These are phyloP conservation scores for Gymnopilus junonius DNA, from an alignment of 768 basidiomycete species.

Conservation along the genomic window DNA sequence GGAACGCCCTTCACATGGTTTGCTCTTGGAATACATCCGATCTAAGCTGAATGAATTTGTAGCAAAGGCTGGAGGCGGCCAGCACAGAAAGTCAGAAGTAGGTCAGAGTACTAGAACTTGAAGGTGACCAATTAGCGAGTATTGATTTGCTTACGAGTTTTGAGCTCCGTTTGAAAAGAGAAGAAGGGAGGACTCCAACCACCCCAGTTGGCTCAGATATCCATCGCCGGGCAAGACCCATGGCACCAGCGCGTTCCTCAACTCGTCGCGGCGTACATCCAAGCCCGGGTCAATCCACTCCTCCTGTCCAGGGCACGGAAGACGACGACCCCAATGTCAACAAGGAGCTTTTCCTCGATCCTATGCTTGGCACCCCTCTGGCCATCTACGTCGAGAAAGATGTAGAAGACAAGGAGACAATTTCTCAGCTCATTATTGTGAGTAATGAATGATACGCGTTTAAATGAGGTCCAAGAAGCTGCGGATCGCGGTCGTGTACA, in stretches of 20 bases:
- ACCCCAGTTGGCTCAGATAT: conserved; percentile 42
- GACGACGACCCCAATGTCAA: conserved; percentile 40
- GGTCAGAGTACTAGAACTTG: neutral
- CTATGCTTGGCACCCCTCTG: conserved; percentile 79
- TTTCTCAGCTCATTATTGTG: conserved; percentile 71
- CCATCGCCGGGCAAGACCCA: conserved; percentile 60
- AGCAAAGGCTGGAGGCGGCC: neutral
- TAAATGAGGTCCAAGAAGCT: neutral
- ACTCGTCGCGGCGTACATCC: conserved; percentile 45
- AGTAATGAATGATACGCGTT: conserved; percentile 33
- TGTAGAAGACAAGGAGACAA: conserved; percentile 66
- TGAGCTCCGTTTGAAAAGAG: conserved; percentile 22
- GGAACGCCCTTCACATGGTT: neutral
- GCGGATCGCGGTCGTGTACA: neutral
- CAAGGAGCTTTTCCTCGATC: conserved; percentile 74
- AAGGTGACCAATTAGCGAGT: neutral
- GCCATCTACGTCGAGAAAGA: conserved; percentile 82
- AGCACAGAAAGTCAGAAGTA: neutral
- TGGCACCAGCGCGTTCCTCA: conserved; percentile 77
- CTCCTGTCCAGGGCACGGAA: conserved; percentile 32
- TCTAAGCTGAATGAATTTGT: conserved; percentile 11
- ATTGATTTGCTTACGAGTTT: conserved; percentile 8
- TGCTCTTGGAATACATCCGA: conserved; percentile 12
- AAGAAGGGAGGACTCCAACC: conserved; percentile 48
- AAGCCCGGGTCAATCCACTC: conserved; percentile 40